Conservation (phyloP, 129 eudicot genomes). For the Tagetes patula region DNA sequence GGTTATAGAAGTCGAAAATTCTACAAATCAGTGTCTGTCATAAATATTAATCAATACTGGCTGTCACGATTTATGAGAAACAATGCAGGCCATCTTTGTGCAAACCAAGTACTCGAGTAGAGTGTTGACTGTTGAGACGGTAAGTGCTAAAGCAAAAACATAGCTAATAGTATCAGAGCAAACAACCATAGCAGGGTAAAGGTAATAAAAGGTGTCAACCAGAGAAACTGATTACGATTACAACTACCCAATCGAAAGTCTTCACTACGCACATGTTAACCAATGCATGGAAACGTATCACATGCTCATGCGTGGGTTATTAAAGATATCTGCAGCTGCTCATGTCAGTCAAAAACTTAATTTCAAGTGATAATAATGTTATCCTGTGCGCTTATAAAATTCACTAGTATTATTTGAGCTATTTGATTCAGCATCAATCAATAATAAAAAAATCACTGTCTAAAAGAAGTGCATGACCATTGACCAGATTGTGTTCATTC, state of each 20-base stretch:
- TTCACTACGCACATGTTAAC: no score
- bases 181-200: no score
- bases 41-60: not conserved
- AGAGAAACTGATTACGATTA: not conserved
- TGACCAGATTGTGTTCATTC: no score
- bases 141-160: conserved; percentile 25
- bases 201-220: not conserved
- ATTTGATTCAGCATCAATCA: no score
- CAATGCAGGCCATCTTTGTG: not conserved
- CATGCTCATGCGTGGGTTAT: not conserved
- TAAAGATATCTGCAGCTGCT: not conserved
- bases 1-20: not conserved
- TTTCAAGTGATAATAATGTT: no score
- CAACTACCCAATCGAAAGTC: not conserved
- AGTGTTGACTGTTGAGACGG: not conserved
- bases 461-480: no score
- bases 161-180: no score
- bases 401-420: no score
- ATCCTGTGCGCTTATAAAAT: no score
- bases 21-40: not conserved
- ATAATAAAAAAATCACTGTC: not conserved
- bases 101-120: not conserved
- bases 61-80: not conserved
- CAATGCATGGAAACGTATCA: no score
- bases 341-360: not conserved